Percentiles rank a stretch among this genome's conserved stretches.
Evolutionary conservation across 352 stramenopile species (phyloP).

Genomic region (Phytophthora meadii): DNA sequence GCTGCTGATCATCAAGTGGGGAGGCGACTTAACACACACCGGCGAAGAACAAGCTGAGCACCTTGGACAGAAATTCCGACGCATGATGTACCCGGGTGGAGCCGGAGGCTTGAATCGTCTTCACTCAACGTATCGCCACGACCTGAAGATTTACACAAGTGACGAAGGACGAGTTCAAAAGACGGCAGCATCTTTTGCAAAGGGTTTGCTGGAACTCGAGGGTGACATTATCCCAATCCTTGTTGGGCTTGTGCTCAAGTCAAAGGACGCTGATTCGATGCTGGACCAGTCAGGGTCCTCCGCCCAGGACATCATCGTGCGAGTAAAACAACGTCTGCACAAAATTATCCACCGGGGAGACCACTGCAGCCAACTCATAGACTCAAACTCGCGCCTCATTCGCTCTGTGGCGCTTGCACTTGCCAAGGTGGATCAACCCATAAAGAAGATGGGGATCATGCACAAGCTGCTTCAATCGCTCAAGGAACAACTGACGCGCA

Average conservation of each 20-base stretch:
- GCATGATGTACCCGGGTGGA: constrained; percentile 92
- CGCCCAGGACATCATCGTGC: constrained; percentile 91
- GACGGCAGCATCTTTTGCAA: constrained; percentile 99
- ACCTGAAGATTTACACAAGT: constrained; percentile 99
- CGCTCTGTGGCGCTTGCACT: constrained; percentile 83
- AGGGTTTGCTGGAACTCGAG: constrained; percentile 98
- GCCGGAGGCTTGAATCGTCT: constrained; percentile 97
- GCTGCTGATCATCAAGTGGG: constrained; percentile 99
- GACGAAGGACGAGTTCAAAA: constrained; percentile 99
- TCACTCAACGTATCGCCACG: constrained; percentile 99
- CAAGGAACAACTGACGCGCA: constrained; percentile 91
- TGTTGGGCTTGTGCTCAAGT: constrained; percentile 92
- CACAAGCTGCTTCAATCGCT: constrained; percentile 93
- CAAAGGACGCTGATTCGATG: constrained; percentile 95
- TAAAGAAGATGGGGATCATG: constrained; percentile 93
- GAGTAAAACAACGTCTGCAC: constrained; percentile 89
- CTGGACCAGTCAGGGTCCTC: constrained; percentile 98
- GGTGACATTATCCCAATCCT: constrained; percentile 99
- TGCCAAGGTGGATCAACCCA: constrained; percentile 91
- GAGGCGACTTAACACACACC: constrained; percentile 98
- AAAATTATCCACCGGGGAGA: constrained; percentile 88
- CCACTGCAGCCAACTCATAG: constrained; percentile 79
- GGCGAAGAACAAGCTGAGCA: constrained; percentile 96
- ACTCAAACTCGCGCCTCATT: constrained; percentile 80
- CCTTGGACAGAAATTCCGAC: constrained; percentile 91